Base-by-base conservation (phyloP, 805 yeast genomes). In the Spencermartinsiella europaea region DNA sequence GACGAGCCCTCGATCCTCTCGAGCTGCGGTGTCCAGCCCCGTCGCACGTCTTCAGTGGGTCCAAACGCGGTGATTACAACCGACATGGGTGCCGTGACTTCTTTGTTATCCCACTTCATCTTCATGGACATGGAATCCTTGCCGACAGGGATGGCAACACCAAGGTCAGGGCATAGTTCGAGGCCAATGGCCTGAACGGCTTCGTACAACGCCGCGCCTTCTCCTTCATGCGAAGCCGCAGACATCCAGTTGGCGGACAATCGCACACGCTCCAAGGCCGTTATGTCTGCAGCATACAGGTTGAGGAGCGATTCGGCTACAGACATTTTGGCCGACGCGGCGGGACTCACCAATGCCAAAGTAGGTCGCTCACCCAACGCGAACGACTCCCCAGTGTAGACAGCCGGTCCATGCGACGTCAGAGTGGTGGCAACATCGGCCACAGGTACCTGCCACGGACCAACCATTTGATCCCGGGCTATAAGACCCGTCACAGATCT, bases 201-300 rank as follows among this genome's bases (percentile, higher is more conserved):
- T 68, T 89, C 96, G 64, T 91, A 93, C 52, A 93, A 73, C 52
- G 88, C 90, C 44, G 95, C 76, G 51, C 99, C 99, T 69, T 93
- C 99, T 60, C 98, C 98, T 19, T 79, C 80, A 60, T 90, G 95
- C 31, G 91, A 75, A 21, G 99, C 96, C 42, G 98, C 90, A 8
- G 96, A 82, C 99, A 93, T 93, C 99, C 99, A 93, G 73, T 93
- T 93, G 39, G 99, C 99, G 44, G 96, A 86, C 49, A 93, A 70
- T 62, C 90, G 87, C 46, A 93, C 80, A 54, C 80, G 76, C 52
- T 81, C 81, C 50, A 91, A 72, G 5, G 81, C 71, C 49, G 83
- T 78, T 49, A 93, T 75, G 65, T 93, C 95, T 34, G 98, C 95
- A 33, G 99, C 97, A 58, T 81, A 77, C 38, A 91, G 63, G 64